A percentile compares a stretch with the other conserved stretches of the same genome.
Evolutionary conservation across 345 rosid species (phyloP).

Genomic region (Noccaea bulbosa): DNA sequence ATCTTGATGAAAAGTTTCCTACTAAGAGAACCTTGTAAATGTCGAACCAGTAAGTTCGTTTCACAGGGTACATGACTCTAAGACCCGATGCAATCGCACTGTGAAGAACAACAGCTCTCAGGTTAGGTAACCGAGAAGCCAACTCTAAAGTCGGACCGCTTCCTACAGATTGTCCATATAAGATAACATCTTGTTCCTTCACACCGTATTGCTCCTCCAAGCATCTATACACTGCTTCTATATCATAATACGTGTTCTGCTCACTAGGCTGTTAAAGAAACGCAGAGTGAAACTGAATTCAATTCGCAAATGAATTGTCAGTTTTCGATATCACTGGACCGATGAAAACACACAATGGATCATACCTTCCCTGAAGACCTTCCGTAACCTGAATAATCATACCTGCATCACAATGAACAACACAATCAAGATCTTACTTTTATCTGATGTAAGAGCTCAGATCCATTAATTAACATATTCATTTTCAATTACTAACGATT

Average conservation of each 20-base stretch:
- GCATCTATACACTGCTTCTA: constrained; percentile 87
- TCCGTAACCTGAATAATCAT: constrained; percentile 95
- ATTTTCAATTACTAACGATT: not conserved
- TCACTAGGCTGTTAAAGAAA: constrained; percentile 72
- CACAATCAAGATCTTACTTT: constrained; percentile 3
- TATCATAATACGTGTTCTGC: constrained; percentile 83
- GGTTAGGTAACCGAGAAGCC: constrained; percentile 65
- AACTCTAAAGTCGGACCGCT: constrained; percentile 94
- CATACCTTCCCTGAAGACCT: constrained; percentile 85
- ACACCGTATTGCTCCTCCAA: constrained; percentile 75
- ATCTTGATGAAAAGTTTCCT: not conserved
- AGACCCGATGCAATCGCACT: constrained; percentile 91
- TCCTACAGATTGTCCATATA: constrained; percentile 94
- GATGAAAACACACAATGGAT: not conserved
- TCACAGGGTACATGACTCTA: constrained; percentile 92
- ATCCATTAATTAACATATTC: constrained; percentile 9
- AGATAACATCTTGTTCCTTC: constrained; percentile 80
- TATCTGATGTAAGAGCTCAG: not conserved
- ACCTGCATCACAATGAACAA: constrained; percentile 51
- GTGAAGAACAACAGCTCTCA: constrained; percentile 95
- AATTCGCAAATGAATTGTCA: not conserved
- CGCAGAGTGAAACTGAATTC: constrained; percentile 6
- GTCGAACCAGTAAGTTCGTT: constrained; percentile 93
- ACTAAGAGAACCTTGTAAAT: constrained; percentile 67
- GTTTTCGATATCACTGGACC: not conserved